phyloP scores from a whole-genome alignment of 2,329 filamentous ascomycete species.

The Hypoxylon sp. region DNA sequence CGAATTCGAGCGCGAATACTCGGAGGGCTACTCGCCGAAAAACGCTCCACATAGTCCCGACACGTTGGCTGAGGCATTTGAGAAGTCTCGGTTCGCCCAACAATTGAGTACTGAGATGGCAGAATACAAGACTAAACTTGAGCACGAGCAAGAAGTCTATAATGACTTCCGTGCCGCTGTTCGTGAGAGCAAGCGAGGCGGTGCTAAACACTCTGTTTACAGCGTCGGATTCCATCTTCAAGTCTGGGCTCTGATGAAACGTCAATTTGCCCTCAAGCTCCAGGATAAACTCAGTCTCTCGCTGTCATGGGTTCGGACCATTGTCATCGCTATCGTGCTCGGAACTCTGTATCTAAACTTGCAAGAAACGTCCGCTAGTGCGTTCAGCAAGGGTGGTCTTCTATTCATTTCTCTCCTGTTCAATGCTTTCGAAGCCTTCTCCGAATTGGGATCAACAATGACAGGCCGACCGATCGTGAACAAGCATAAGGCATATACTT shows the following conservation, averaged over 20 bases:
- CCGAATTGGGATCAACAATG: conserved; percentile 82
- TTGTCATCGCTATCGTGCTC: conserved; percentile 81
- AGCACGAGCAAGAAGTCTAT: conserved; percentile 74
- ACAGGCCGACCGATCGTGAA: conserved; percentile 81
- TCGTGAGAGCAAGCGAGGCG: conserved; percentile 80
- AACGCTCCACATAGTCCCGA: conserved; percentile 78
- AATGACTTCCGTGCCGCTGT: conserved; percentile 84
- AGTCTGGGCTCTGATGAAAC: conserved; percentile 84
- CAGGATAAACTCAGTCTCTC: conserved; percentile 84
- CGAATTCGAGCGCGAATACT: conserved; percentile 84
- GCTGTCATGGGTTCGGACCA: conserved; percentile 76
- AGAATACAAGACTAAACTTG: conserved; percentile 74
- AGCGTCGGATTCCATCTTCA: conserved; percentile 86
- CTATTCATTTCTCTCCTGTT: conserved; percentile 85
- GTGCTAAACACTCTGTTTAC: conserved; percentile 83
- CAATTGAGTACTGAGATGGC: conserved; percentile 75
- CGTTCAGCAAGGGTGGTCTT: conserved; percentile 85
- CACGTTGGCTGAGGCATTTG: conserved; percentile 77
- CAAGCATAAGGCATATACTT: conserved; percentile 86
- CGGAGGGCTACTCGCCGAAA: conserved; percentile 72
- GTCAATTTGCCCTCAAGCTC: conserved; percentile 87
- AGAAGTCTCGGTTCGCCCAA: conserved; percentile 70
- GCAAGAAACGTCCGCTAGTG: conserved; percentile 73
- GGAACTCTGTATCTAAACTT: conserved; percentile 84
- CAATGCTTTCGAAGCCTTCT: conserved; percentile 89